These are phyloP conservation scores for Fraxinus cuspidata DNA, from an alignment of 257 asterid species.

Conservation along the genomic window DNA sequence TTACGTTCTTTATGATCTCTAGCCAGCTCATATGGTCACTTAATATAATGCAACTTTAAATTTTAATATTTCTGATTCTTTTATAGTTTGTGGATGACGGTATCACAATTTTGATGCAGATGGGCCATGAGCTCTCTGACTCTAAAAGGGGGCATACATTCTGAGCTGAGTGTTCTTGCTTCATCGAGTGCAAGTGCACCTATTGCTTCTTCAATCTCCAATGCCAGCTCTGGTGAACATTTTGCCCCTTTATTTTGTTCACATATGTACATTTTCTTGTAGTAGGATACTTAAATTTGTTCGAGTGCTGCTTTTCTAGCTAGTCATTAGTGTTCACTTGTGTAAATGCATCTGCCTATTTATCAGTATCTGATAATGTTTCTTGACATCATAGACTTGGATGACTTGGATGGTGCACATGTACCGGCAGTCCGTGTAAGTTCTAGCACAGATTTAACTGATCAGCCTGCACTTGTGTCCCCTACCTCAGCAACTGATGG, in stretches of 20 bases:
- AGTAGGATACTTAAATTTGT: conserved; percentile 1
- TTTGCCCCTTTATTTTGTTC: background rate
- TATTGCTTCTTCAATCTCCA: conserved; percentile 55
- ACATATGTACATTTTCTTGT: background rate
- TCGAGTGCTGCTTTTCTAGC: background rate
- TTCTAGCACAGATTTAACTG: conserved; percentile 53
- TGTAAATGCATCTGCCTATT: conserved; percentile 1
- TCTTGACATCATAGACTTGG: conserved; percentile 45
- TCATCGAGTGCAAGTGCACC: conserved; percentile 61
- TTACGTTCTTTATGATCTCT: background rate
- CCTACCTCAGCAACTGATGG: conserved; percentile 78
- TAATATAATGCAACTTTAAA: background rate
- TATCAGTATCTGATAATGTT: conserved; percentile 30
- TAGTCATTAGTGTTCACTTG: conserved; percentile 19
- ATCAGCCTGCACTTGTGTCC: conserved; percentile 57
- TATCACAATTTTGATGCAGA: conserved; percentile 51
- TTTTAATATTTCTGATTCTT: background rate
- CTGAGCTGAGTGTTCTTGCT: conserved; percentile 58
- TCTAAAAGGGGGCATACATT: conserved; percentile 83
- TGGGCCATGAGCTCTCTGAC: conserved; percentile 99
- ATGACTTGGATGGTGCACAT: conserved; percentile 50
- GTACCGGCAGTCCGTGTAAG: conserved; percentile 48
- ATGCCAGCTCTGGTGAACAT: conserved; percentile 62
- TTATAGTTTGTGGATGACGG: background rate
- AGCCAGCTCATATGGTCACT: background rate